A percentile compares a stretch with the other conserved stretches of the same genome.
Conservation (phyloP, 2,329 filamentous ascomycete genomes). For the Fusarium sacchari region DNA sequence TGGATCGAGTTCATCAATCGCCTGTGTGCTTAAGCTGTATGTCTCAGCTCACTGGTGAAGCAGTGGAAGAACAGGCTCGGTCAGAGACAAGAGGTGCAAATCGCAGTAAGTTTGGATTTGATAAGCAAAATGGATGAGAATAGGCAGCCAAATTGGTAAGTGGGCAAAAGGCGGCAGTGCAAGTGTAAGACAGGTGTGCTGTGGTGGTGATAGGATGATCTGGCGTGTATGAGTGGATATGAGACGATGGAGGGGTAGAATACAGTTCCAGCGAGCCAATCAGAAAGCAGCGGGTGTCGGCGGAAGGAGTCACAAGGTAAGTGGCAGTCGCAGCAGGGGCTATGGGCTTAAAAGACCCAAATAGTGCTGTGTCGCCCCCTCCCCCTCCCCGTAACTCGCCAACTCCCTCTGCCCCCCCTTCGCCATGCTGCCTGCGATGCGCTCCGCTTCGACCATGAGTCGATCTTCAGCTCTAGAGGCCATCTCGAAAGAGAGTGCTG, state of each 20-base stretch:
- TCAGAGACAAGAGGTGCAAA: background rate
- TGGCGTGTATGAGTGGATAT: constrained; percentile 23
- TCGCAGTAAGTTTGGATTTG: background rate
- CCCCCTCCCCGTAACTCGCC: constrained; percentile 48
- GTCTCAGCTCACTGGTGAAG: background rate
- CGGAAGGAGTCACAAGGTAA: constrained; percentile 36
- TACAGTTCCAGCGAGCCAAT: constrained; percentile 31
- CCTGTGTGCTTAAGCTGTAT: background rate
- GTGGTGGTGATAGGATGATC: constrained; percentile 18
- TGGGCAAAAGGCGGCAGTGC: constrained; percentile 1
- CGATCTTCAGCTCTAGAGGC: constrained; percentile 12
- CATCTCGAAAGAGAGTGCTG: background rate
- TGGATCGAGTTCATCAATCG: background rate
- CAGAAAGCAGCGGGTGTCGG: constrained; percentile 20
- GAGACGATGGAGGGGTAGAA: constrained; percentile 13
- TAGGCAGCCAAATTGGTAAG: background rate
- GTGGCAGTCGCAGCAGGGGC: constrained; percentile 39
- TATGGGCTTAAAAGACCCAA: constrained; percentile 65
- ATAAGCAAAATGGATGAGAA: background rate
- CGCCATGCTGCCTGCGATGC: background rate
- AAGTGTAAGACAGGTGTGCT: constrained; percentile 10
- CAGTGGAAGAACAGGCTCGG: background rate
- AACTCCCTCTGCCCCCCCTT: constrained; percentile 35
- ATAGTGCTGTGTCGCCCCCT: constrained; percentile 61
- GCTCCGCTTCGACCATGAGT: constrained; percentile 9